A percentile compares a stretch with the other conserved stretches of the same genome.
Evolutionary conservation across 805 yeast genomes (phyloP).

Genomic region (Myxozyma udenii): DNA sequence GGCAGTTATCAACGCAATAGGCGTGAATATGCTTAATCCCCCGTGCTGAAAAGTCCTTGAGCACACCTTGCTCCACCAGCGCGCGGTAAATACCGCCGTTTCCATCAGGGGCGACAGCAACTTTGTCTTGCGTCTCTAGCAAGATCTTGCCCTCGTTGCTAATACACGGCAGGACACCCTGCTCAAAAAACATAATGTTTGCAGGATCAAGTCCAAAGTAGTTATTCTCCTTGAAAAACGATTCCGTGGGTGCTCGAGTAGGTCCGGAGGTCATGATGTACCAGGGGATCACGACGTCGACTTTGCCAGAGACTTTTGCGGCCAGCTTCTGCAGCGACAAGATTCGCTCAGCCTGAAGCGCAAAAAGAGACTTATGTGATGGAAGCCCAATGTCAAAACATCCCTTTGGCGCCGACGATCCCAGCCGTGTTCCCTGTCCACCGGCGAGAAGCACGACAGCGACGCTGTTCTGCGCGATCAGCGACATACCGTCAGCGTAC

Average conservation of each 20-base stretch:
- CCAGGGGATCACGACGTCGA: constrained; percentile 56
- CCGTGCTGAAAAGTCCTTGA: constrained; percentile 62
- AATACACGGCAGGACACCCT: constrained; percentile 92
- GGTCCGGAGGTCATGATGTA: constrained; percentile 95
- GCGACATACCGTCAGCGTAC: constrained; percentile 57
- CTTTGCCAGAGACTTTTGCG: constrained; percentile 33
- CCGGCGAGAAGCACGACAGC: constrained; percentile 95
- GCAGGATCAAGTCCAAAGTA: constrained; percentile 66
- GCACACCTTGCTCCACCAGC: constrained; percentile 56
- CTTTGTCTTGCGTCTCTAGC: constrained; percentile 50
- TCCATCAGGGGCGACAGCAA: constrained; percentile 93
- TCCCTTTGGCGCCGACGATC: constrained; percentile 89
- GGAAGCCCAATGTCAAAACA: constrained; percentile 87
- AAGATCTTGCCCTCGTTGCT: constrained; percentile 69
- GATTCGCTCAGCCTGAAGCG: constrained; percentile 87
- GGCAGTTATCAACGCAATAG: constrained; percentile 93
- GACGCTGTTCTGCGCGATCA: constrained; percentile 68
- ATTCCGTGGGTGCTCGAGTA: constrained; percentile 71
- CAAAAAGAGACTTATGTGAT: constrained; percentile 78
- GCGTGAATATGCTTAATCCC: constrained; percentile 88
- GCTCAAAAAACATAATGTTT: constrained; percentile 81
- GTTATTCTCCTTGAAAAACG: constrained; percentile 56
- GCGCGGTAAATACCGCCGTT: constrained; percentile 96
- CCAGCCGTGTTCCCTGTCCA: constrained; percentile 96
- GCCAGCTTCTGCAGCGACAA: constrained; percentile 60